Percentiles rank a stretch among this genome's conserved stretches.
Evolutionary conservation across 2,329 filamentous ascomycete species (phyloP).

Genomic region (Cladosporium sp.): DNA sequence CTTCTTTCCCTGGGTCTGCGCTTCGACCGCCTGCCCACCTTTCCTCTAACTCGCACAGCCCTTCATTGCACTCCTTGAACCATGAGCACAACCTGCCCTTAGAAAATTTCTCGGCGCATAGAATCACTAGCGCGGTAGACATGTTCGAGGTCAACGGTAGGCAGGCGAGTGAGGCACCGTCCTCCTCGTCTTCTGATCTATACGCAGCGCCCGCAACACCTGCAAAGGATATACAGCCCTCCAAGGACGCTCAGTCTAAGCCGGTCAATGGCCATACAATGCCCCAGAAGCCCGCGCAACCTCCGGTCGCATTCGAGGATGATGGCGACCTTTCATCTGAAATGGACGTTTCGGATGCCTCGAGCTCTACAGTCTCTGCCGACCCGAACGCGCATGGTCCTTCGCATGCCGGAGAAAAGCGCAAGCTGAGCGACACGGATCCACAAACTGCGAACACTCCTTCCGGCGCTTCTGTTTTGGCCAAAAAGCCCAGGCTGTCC

Average conservation of each 20-base stretch:
- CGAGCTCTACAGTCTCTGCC: constrained; percentile 20
- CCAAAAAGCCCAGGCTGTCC: constrained; percentile 23
- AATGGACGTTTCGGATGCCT: constrained; percentile 27
- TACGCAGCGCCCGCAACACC: constrained; percentile 9
- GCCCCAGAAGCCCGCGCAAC: not conserved
- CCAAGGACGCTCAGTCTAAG: not conserved
- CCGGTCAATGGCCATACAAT: not conserved
- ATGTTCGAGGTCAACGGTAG: constrained; percentile 13
- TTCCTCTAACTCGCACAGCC: not conserved
- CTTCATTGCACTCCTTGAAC: not conserved
- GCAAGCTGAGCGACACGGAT: constrained; percentile 23
- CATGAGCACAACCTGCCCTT: not conserved
- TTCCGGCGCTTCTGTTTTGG: constrained; percentile 12
- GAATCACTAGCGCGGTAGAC: not conserved
- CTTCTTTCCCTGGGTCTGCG: not conserved
- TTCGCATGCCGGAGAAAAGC: constrained; percentile 24
- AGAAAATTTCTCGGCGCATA: not conserved
- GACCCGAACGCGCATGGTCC: constrained; percentile 12
- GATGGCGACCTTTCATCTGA: constrained; percentile 23
- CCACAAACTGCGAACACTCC: constrained; percentile 11
- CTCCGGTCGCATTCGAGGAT: constrained; percentile 2
- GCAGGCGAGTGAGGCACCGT: constrained; percentile 15
- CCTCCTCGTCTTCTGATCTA: constrained; percentile 18
- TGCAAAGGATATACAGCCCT: no score
- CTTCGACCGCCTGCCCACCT: not conserved